Conservation (phyloP, 768 basidiomycete species). For the Hypholoma sublateritium region DNA sequence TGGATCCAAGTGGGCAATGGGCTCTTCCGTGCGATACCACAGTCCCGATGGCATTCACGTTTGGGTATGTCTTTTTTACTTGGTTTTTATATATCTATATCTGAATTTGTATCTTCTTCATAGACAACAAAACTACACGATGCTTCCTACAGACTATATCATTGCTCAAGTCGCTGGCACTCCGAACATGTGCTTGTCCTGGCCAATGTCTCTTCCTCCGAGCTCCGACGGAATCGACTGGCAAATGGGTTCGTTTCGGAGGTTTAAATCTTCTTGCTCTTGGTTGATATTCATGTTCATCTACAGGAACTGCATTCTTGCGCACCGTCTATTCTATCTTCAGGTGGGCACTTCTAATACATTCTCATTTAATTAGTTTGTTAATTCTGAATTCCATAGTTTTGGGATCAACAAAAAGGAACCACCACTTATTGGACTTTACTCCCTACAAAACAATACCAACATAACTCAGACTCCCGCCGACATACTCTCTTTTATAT, state of each 20-base stretch:
- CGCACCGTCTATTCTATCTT: constrained; percentile 78
- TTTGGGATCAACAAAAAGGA: constrained; percentile 76
- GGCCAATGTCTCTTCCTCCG: constrained; percentile 69
- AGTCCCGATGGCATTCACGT: constrained; percentile 60
- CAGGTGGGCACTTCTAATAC: constrained; percentile 44
- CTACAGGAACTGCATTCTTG: constrained; percentile 61
- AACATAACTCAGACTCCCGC: constrained; percentile 32
- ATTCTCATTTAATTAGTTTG: background rate
- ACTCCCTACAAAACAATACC: constrained; percentile 52
- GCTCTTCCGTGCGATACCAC: constrained; percentile 69
- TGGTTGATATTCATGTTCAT: background rate
- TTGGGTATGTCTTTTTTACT: constrained; percentile 49
- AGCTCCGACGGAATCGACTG: constrained; percentile 78
- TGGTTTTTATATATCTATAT: background rate
- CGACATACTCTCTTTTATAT: constrained; percentile 49
- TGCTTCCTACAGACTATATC: constrained; percentile 76
- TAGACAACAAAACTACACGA: constrained; percentile 52
- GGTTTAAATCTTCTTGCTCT: background rate
- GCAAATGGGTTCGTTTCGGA: constrained; percentile 60
- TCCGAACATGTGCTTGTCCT: constrained; percentile 68
- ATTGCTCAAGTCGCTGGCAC: constrained; percentile 68
- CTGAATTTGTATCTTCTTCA: background rate
- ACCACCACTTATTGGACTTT: constrained; percentile 78
- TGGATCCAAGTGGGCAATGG: constrained; percentile 73
- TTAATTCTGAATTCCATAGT: constrained; percentile 33